A percentile compares a stretch with the other conserved stretches of the same genome.
phyloP scores from a whole-genome alignment of 2,329 filamentous ascomycete species.

The Laburnicola sp. region DNA sequence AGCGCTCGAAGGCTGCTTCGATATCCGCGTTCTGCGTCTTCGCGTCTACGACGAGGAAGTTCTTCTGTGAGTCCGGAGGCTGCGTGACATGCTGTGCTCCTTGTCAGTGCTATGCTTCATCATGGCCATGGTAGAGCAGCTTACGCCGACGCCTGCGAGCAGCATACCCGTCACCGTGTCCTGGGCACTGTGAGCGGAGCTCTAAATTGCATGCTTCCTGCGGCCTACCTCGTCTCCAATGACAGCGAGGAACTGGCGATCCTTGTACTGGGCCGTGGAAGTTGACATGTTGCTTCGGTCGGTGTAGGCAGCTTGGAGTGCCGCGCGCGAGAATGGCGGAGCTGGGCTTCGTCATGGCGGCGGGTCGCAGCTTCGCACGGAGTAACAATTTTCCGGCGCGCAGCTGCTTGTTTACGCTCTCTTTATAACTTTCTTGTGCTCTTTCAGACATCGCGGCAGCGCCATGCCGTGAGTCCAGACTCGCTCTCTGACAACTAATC shows the following conservation, averaged over 20 bases:
- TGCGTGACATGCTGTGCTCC: constrained; percentile 79
- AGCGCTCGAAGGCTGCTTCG: constrained; percentile 85
- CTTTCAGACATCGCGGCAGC: constrained; percentile 12
- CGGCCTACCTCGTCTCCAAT: constrained; percentile 86
- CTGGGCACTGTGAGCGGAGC: constrained; percentile 53
- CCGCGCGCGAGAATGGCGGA: constrained; percentile 23
- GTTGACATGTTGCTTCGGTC: constrained; percentile 57
- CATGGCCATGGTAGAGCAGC: constrained; percentile 29
- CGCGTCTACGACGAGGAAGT: constrained; percentile 93
- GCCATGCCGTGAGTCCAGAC: constrained; percentile 30
- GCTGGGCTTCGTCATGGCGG: constrained; percentile 23
- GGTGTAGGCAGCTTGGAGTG: constrained; percentile 10
- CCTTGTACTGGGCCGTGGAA: constrained; percentile 64
- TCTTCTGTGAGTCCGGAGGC: constrained; percentile 88
- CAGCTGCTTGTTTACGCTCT: constrained; percentile 16
- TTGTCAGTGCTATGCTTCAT: constrained; percentile 6
- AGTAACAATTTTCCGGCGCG: constrained; percentile 22
- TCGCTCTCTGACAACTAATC: neutral
- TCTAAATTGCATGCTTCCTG: neutral
- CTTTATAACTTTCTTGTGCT: constrained; percentile 12
- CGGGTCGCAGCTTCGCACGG: constrained; percentile 7
- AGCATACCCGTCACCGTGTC: constrained; percentile 95
- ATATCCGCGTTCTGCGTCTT: constrained; percentile 91
- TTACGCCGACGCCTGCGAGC: constrained; percentile 90
- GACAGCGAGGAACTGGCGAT: constrained; percentile 93